phyloP scores from a whole-genome alignment of 2,329 filamentous ascomycete genomes.

The Thyridium curvatum region DNA sequence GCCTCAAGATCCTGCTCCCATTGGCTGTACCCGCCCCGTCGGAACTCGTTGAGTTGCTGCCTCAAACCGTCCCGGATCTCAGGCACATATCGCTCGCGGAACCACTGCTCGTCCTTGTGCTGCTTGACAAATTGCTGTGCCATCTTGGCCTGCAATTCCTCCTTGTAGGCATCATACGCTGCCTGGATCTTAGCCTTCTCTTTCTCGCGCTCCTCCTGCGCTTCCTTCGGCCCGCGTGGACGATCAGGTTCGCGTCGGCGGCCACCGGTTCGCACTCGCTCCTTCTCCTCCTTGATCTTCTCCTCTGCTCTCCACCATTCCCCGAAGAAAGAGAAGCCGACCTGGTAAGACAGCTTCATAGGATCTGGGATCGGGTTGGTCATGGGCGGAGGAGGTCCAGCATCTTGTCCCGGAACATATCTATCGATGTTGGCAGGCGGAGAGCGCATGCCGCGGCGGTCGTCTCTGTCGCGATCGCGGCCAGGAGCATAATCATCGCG shows the following conservation, averaged over 20 bases:
- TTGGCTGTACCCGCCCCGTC: slow-evolving; percentile 70
- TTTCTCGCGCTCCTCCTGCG: slow-evolving; percentile 68
- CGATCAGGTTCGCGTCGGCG: slow-evolving; percentile 60
- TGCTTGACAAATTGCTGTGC: slow-evolving; percentile 83
- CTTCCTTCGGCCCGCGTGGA: slow-evolving; percentile 57
- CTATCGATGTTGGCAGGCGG: slow-evolving; percentile 72
- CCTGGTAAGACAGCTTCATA: slow-evolving; percentile 67
- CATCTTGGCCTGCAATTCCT: slow-evolving; percentile 69
- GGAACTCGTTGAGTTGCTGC: slow-evolving; percentile 70
- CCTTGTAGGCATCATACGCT: slow-evolving; percentile 61
- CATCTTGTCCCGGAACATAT: slow-evolving; percentile 72
- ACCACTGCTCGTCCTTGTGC: slow-evolving; percentile 97
- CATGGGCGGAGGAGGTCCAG: slow-evolving; percentile 37
- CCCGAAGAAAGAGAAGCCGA: slow-evolving; percentile 79
- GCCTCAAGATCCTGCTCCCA: slow-evolving; percentile 85
- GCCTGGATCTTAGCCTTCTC: slow-evolving; percentile 73
- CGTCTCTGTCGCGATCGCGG: slow-evolving; percentile 46
- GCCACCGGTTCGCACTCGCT: slow-evolving; percentile 58
- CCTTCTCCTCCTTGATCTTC: slow-evolving; percentile 75
- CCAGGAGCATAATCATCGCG: slow-evolving; percentile 59
- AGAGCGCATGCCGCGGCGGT: slow-evolving; percentile 54
- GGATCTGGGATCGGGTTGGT: slow-evolving; percentile 68
- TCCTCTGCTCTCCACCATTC: slow-evolving; percentile 84
- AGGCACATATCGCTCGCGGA: slow-evolving; percentile 86
- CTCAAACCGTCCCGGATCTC: slow-evolving; percentile 73